phyloP scores from a whole-genome alignment of 257 asterid genomes.

The Linderniella brevidens region DNA sequence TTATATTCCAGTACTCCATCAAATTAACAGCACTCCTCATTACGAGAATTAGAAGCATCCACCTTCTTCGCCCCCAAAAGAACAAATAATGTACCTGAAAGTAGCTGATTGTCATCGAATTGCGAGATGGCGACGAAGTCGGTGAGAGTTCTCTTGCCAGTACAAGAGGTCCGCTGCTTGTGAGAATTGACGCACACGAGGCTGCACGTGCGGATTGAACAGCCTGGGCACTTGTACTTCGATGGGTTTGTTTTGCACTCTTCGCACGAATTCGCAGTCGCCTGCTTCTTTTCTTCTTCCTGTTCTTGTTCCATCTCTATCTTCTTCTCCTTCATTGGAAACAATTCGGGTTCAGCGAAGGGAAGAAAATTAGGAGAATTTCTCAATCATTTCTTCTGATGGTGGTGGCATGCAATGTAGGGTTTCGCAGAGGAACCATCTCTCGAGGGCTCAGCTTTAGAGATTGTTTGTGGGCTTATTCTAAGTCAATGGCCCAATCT shows the following conservation, averaged over 20 bases:
- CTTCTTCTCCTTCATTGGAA: no score
- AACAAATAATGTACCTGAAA: conserved; percentile 34
- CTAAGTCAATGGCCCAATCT: no score
- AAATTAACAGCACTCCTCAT: no score
- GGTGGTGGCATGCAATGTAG: no score
- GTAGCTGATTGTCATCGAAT: conserved; percentile 52
- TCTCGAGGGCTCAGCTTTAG: no score
- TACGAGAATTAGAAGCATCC: no score
- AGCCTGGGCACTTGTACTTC: conserved; percentile 86
- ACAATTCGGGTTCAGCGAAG: not conserved
- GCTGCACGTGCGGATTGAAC: conserved; percentile 77
- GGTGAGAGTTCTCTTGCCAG: conserved; percentile 44
- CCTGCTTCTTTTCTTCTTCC: conserved; percentile 7
- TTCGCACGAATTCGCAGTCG: conserved; percentile 21
- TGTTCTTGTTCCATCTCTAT: conserved; percentile 15
- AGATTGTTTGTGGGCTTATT: no score
- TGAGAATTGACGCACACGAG: conserved; percentile 83
- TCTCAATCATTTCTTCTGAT: no score
- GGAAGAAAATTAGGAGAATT: no score
- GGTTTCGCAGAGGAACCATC: no score
- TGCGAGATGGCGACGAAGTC: conserved; percentile 45
- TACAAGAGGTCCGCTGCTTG: conserved; percentile 63
- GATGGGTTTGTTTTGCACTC: conserved; percentile 58
- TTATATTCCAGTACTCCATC: no score
- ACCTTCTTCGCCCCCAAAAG: no score